Evolutionary conservation across 2,329 filamentous ascomycete species (phyloP).

Genomic region (Zymoseptoria crescenta): DNA sequence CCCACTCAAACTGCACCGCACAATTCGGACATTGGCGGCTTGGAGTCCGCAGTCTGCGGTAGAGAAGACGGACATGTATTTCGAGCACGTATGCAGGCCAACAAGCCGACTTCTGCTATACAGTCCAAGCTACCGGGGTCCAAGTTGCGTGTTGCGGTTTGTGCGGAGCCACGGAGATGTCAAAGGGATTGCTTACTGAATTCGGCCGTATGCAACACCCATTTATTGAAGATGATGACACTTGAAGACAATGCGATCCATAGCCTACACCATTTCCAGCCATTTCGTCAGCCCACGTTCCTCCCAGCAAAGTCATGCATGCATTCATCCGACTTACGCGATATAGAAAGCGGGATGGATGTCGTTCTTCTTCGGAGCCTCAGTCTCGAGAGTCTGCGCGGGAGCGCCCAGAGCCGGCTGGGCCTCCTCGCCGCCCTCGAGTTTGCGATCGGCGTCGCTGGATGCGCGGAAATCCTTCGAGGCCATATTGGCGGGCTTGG

Average conservation of each 20-base stretch:
- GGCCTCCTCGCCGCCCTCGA: slow-evolving; percentile 63
- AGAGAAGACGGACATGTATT: too few species aligned
- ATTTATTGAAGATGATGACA: slow-evolving; percentile 99
- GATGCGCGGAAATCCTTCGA: slow-evolving; percentile 69
- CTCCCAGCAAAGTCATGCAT: not conserved
- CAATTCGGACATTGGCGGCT: too few species aligned
- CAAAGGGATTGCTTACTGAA: slow-evolving; percentile 51
- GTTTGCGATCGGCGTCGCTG: slow-evolving; percentile 59
- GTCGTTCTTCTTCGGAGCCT: slow-evolving; percentile 53
- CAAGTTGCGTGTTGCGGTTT: too few species aligned
- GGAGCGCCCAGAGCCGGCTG: slow-evolving; percentile 45
- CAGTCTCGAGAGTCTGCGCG: slow-evolving; percentile 59
- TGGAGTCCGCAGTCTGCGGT: too few species aligned
- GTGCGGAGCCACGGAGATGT: too few species aligned
- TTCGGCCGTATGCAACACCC: slow-evolving; percentile 76
- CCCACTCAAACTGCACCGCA: too few species aligned
- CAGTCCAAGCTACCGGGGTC: too few species aligned
- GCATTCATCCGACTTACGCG: slow-evolving; percentile 45
- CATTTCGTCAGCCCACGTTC: not conserved
- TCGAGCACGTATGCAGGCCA: too few species aligned
- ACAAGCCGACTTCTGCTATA: too few species aligned
- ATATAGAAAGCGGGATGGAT: slow-evolving; percentile 82
- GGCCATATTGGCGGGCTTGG: slow-evolving; percentile 5
- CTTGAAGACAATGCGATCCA: slow-evolving; percentile 92
- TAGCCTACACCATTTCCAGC: slow-evolving; percentile 13